A percentile compares a stretch with the other conserved stretches of the same genome.
Conservation (phyloP, 2,329 filamentous ascomycete genomes). For the Venturia pyrina region DNA sequence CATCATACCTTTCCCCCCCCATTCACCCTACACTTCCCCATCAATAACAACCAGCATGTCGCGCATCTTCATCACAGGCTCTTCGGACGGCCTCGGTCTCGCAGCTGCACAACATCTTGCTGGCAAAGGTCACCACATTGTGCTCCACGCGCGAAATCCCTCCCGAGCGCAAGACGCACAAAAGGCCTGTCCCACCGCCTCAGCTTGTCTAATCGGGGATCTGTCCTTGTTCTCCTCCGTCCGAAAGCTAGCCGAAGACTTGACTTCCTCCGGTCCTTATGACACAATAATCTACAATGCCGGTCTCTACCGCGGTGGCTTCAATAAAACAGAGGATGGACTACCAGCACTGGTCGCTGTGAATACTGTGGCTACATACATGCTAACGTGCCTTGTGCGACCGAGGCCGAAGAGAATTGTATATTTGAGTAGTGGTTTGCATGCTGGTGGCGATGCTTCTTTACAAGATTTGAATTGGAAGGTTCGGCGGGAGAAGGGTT, state of each 20-base stretch:
- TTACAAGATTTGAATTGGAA: conserved; percentile 33
- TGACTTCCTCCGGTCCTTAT: conserved; percentile 40
- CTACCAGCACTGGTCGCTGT: conserved; percentile 44
- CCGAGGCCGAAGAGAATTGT: conserved; percentile 38
- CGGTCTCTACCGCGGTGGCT: conserved; percentile 37
- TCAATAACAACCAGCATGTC: no score
- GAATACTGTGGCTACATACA: conserved; percentile 49
- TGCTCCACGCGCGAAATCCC: conserved; percentile 47
- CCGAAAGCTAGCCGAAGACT: conserved; percentile 41
- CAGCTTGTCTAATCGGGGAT: conserved; percentile 43
- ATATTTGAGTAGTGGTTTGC: conserved; percentile 43
- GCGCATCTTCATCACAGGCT: conserved; percentile 46
- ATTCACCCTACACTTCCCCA: no score
- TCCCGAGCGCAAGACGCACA: conserved; percentile 41
- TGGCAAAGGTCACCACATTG: conserved; percentile 43
- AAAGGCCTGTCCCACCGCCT: conserved; percentile 39
- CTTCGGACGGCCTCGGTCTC: conserved; percentile 46
- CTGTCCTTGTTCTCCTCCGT: conserved; percentile 41
- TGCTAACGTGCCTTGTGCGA: conserved; percentile 42
- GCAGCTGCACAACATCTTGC: conserved; percentile 41
- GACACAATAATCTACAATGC: conserved; percentile 51
- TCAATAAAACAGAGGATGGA: conserved; percentile 35
- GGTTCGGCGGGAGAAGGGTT: conserved; percentile 25
- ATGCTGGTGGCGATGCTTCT: conserved; percentile 36
- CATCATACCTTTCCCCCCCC: no score